Evolutionary conservation across 768 basidiomycete genomes (phyloP).

Genomic region (Auriculariales sp.): DNA sequence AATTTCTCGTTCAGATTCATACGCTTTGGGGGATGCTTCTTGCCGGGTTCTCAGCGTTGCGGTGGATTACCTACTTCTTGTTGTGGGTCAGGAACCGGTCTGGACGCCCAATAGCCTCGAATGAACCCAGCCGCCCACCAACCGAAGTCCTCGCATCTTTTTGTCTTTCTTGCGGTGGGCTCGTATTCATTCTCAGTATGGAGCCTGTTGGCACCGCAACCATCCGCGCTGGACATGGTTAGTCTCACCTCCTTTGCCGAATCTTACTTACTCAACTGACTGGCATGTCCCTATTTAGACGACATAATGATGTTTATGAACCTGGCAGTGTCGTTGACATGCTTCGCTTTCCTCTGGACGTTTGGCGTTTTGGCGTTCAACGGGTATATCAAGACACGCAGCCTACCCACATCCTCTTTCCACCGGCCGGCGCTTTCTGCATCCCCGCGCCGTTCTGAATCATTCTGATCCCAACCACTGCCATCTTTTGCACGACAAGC

Average conservation of each 20-base stretch:
- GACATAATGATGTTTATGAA: slow-evolving; percentile 79
- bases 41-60: slow-evolving; percentile 57
- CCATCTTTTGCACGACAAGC: too few species aligned
- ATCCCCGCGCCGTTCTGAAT: not conserved
- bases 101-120: slow-evolving; percentile 48
- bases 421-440: not conserved
- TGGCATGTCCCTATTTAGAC: slow-evolving; percentile 25
- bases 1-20: slow-evolving; percentile 93
- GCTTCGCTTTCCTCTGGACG: slow-evolving; percentile 76
- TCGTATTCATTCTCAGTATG: slow-evolving; percentile 79
- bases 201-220: slow-evolving; percentile 84
- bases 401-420: not conserved
- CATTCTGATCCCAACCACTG: too few species aligned
- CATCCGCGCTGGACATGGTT: slow-evolving; percentile 81
- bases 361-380: slow-evolving; percentile 63
- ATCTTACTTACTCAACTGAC: not conserved
- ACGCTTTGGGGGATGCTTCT: slow-evolving; percentile 83
- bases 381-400: slow-evolving; percentile 47
- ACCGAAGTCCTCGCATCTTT: slow-evolving; percentile 85
- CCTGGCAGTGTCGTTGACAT: slow-evolving; percentile 73
- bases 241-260: not conserved
- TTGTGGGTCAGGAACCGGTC: slow-evolving; percentile 47
- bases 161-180: slow-evolving; percentile 74
- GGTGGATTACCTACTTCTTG: slow-evolving; percentile 89
- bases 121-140: slow-evolving; percentile 84